Conservation (phyloP, 2,329 filamentous ascomycete genomes). For the Cryoendolithus antarcticus region DNA sequence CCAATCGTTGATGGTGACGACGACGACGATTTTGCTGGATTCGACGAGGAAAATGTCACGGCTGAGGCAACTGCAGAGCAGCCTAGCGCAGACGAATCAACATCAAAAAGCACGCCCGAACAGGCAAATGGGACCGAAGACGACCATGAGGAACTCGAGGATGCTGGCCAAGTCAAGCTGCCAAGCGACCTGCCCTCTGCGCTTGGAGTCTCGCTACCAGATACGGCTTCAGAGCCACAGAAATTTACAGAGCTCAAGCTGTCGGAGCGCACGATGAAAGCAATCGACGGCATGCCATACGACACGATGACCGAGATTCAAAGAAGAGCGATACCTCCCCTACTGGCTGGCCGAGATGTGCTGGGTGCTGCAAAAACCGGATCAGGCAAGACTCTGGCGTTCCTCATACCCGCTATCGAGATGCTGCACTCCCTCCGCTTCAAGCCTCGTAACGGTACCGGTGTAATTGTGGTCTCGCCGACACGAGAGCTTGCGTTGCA, state of each 20-base stretch:
- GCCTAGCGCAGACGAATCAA: too few relatives aligned
- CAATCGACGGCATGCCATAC: conserved; percentile 85
- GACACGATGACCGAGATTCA: conserved; percentile 95
- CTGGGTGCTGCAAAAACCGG: conserved; percentile 93
- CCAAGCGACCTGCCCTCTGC: conserved; percentile 41
- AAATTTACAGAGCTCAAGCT: conserved; percentile 73
- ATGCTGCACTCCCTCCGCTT: conserved; percentile 83
- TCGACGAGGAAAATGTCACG: conserved; percentile 25
- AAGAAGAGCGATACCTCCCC: conserved; percentile 69
- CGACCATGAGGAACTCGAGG: conserved; percentile 21
- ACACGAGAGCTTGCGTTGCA: conserved; percentile 90
- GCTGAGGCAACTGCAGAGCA: conserved; percentile 9
- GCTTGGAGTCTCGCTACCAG: conserved; percentile 45
- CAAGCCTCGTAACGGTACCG: conserved; percentile 86
- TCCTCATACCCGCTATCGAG: conserved; percentile 87
- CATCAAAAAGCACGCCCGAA: too few relatives aligned
- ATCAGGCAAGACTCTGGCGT: conserved; percentile 89
- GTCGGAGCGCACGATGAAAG: conserved; percentile 77
- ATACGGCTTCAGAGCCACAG: conserved; percentile 49
- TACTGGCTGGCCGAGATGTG: conserved; percentile 81
- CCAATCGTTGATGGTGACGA: conserved; percentile 8
- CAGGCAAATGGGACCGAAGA: conserved; percentile 16
- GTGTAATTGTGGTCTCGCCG: conserved; percentile 83
- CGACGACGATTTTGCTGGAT: conserved; percentile 26
- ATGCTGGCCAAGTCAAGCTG: conserved; percentile 9